Base-by-base conservation (phyloP, 176 grass and related monocot species). In the Poa pratensis region DNA sequence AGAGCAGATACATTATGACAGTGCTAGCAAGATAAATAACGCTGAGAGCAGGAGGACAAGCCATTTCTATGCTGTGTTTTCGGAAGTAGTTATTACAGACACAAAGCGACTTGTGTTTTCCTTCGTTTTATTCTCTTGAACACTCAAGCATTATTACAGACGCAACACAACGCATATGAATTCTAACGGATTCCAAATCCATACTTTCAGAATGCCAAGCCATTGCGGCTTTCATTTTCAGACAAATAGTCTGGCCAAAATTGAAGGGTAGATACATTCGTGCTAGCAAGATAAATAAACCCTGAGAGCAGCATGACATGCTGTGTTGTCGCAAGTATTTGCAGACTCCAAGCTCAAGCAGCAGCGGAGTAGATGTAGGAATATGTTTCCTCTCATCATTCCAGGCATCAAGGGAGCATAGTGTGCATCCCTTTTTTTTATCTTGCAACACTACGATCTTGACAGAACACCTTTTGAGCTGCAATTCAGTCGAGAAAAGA, bases 391-490 rank as follows among this genome's bases (percentile, higher is more conserved):
- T 73, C 24, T 5, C 1, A 58, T 78, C 7, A 24, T 14, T 49
- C 54, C 69, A 23, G 30, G 24, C 16, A 64, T 20, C 28, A 59
- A 49, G 3, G 9, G 70, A 34, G 13, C 37, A 20, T n/a, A 15
- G 3, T 9, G 34, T 52, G 53, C 1, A 0, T 35, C 15, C 32
- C 2, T 27, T 39, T 43, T 10, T 28, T 13, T 2, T 2, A 58
- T 65, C 4, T 50, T 32, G 14, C 7, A 20, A 19, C 7, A 9
- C 80, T 93, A 98, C 32, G 95, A 93, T 39, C 95, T 92, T 26
- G 93, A 98, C 54, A 98, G 26, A 67, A 98, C 89, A 49, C 95
- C 93, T 87, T 98, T 98, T 7, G 95, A 98, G 77, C 93, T 98
- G 93, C 57, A 28, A 85, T 78, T 40, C 2, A 35, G 50, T 14